These are phyloP conservation scores for Paramecium caudatum DNA, from an alignment of 73 alveolate species.

Conservation along the genomic window DNA sequence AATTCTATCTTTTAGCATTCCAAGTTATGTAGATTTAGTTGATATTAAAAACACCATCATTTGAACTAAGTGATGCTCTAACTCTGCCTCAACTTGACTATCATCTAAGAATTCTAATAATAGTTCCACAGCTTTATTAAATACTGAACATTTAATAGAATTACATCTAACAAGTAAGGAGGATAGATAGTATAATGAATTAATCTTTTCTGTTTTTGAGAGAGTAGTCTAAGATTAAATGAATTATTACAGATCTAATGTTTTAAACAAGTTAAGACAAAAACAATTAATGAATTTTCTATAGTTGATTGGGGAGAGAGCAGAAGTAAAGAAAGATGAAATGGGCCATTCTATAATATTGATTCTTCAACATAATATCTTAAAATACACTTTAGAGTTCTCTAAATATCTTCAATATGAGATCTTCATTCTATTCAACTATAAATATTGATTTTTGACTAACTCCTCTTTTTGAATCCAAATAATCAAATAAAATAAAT, in stretches of 20 bases:
- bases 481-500: slow-evolving; percentile 51
- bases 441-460: neutral
- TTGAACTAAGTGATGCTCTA: slow-evolving; percentile 10
- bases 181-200: slow-evolving; percentile 59
- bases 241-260: slow-evolving; percentile 49
- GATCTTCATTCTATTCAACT: slow-evolving; percentile 26
- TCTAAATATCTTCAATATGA: neutral
- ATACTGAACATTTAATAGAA: neutral
- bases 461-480: slow-evolving; percentile 28
- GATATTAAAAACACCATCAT: slow-evolving; percentile 53
- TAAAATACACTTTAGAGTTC: slow-evolving; percentile 48
- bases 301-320: neutral
- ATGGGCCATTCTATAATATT: slow-evolving; percentile 67
- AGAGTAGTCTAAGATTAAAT: neutral
- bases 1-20: neutral
- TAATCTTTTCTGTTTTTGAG: slow-evolving; percentile 47
- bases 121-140: slow-evolving; percentile 18
- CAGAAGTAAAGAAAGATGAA: slow-evolving; percentile 34
- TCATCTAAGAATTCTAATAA: slow-evolving; percentile 9
- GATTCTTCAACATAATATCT: slow-evolving; percentile 47
- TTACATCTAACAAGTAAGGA: slow-evolving; percentile 54
- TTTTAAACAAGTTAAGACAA: slow-evolving; percentile 15
- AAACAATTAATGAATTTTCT: neutral
- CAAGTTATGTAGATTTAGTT: slow-evolving; percentile 36
- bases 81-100: neutral